Base-by-base conservation (phyloP, 2,329 filamentous ascomycete genomes). In the Intubia oerlemansii region DNA sequence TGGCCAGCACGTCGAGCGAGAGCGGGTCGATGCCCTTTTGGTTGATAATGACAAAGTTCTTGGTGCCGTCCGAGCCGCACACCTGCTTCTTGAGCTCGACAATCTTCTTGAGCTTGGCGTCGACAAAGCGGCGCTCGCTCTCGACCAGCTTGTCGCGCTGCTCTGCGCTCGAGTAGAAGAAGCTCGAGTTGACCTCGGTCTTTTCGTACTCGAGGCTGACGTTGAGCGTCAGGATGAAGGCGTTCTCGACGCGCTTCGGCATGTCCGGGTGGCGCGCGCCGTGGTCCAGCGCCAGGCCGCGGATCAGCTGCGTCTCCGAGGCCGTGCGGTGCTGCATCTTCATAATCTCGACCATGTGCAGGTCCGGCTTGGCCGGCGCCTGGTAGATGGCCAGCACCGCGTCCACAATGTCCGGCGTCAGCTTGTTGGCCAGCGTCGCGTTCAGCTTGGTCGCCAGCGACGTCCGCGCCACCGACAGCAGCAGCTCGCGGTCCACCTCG, bases 311-410 rank as follows among this genome's bases (percentile, higher is more conserved):
- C 32, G 88, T 98, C 52, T 98, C 88, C 18, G 88, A 80, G 34
- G 85, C 84, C 29, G 80, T 82, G 42, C 85, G 78, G 59, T 98
- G 88, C 58, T 98, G 88, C 85, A 98, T 95, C 51, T 91, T 95
- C 88, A 98, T 98, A 44, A 98, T 95, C 56, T 98, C 88, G 40
- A 98, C 66, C 88, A 98, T 98, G 60, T 95, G 85, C 45, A 98
- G 55, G 54, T 98, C 88, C 32, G 90, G 90, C 59, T 95, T 95
- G 37, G 69, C 71, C 16, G 80, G 80, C 12, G 79, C 60, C 50
- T 82, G 66, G 59, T 93, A 84, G 50, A 98, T 98, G 38, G 88
- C 69, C 32, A 98, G 71, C 27, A 98, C 88, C 34, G 88, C 79
- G 49, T 98, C 88, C 45, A 95, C 88, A 44, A 98, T 92, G 43